phyloP scores from a whole-genome alignment of 2,329 filamentous ascomycete genomes.

The Escovopsis weberi region DNA sequence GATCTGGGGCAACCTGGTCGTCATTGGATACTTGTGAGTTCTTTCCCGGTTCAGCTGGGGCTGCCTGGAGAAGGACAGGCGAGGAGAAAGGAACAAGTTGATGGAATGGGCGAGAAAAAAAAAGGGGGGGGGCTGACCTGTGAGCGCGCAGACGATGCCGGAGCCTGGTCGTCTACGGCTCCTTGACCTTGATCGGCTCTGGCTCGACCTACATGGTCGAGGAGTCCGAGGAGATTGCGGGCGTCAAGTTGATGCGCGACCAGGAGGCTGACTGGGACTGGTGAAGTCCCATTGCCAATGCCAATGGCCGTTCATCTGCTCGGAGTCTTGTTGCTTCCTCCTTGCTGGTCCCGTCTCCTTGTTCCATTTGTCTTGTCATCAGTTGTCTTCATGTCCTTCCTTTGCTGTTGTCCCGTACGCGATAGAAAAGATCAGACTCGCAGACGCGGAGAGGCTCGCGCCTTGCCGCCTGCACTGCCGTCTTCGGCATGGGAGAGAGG shows the following conservation, averaged over 20 bases:
- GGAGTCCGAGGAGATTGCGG: slow-evolving; percentile 27
- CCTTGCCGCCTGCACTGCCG: no score
- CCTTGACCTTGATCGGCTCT: slow-evolving; percentile 30
- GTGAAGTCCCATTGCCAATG: no score
- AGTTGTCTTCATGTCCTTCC: not conserved
- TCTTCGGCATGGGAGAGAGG: no score
- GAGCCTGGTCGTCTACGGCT: slow-evolving; percentile 29
- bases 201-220: slow-evolving; percentile 28
- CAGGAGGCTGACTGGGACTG: slow-evolving; percentile 27
- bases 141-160: slow-evolving; percentile 24
- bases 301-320: not conserved
- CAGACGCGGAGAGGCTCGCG: no score
- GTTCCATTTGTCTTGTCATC: not conserved
- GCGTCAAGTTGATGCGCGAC: slow-evolving; percentile 27
- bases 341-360: not conserved
- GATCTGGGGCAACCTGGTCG: slow-evolving; percentile 31
- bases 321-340: not conserved
- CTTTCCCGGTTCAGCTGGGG: not conserved
- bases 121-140: not conserved
- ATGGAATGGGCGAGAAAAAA: no score
- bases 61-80: no score
- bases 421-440: no score
- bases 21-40: slow-evolving; percentile 30
- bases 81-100: no score
- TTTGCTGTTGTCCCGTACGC: no score